A percentile compares a stretch with the other conserved stretches of the same genome.
Evolutionary conservation across 169 alveolate genomes (phyloP).

Genomic region (Babesia ovis): DNA sequence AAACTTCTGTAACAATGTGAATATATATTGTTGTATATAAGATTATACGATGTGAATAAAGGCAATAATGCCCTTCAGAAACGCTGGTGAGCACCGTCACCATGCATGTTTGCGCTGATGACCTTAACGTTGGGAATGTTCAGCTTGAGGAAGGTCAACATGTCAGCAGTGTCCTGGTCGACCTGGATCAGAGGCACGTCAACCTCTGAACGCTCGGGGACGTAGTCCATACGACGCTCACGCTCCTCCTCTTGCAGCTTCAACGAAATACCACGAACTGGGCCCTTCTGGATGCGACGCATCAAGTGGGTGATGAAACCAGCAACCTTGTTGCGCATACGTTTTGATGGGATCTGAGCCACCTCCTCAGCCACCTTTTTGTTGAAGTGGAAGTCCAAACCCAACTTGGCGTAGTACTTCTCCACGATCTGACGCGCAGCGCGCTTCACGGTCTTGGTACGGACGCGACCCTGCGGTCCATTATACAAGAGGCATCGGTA

Average conservation of each 20-base stretch:
- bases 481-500: too few species aligned
- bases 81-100: constrained; percentile 48
- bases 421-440: constrained; percentile 99
- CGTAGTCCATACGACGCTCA: constrained; percentile 97
- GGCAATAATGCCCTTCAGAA: constrained; percentile 2
- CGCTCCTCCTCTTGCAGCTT: constrained; percentile 99
- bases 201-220: constrained; percentile 93
- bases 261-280: constrained; percentile 99
- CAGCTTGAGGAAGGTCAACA: constrained; percentile 83
- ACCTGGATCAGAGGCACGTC: constrained; percentile 86
- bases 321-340: constrained; percentile 96
- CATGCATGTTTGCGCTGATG: constrained; percentile 54
- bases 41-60: too few species aligned
- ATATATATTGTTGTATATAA: too few species aligned
- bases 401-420: constrained; percentile 95
- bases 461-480: constrained; percentile 95
- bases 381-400: constrained; percentile 98
- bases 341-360: constrained; percentile 97
- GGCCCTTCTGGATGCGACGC: constrained; percentile 97
- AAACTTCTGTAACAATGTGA: too few species aligned
- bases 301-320: constrained; percentile 94
- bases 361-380: constrained; percentile 99
- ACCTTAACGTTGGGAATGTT: constrained; percentile 80
- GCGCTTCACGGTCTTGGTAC: constrained; percentile 99
- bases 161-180: constrained; percentile 88